Base-by-base conservation (phyloP, 1,139 yeast species). In the Spathaspora sp. region DNA sequence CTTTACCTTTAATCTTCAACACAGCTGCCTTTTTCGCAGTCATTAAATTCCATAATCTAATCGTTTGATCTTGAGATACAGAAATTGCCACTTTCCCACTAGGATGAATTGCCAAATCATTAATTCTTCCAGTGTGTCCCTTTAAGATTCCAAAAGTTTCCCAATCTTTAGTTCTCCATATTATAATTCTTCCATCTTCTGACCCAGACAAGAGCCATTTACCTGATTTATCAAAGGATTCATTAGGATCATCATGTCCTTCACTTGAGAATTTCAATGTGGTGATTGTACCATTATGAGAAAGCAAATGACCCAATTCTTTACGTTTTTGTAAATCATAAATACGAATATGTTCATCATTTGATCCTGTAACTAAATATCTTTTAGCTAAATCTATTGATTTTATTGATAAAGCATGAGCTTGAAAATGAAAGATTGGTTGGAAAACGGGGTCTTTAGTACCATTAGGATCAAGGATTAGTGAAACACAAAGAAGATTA, bases 91-190 rank as follows among this genome's bases (percentile, higher is more conserved):
- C 83, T 66, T 90, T 80, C 15, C 96, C 97, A n/a, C 90, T 75
- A 13, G 96, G 96, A 63, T 93, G 99, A 42, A 93, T 86, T 31
- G 91, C 86, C 43, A 93, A 60, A 64, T 89, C 98, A 56, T 86
- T 86, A 38, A 95, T 79, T 47, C 84, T 75, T 24, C 82, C 90
- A 24, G 74, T 74, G 63, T 90, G 97, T 4, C 97, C 97, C 67
- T 90, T 90, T 63, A 95, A 72, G 23, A 85, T 84, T 2, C 95
- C 96, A 62, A 89, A 84, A 42, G 84, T 78, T 61, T 93, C 98
- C 99, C 99, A 93, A 65, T 95, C 99, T 62, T 89, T 89, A 5
- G 95, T 86, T 65, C 99, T 78, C 99, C 99, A 93, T 44, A 93
- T 80, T 50, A 89, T 81, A 45, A 95, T 84, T 52, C 83, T 86